These are phyloP conservation scores for Arthromyces matolae DNA, from an alignment of 768 basidiomycete species.

Conservation along the genomic window DNA sequence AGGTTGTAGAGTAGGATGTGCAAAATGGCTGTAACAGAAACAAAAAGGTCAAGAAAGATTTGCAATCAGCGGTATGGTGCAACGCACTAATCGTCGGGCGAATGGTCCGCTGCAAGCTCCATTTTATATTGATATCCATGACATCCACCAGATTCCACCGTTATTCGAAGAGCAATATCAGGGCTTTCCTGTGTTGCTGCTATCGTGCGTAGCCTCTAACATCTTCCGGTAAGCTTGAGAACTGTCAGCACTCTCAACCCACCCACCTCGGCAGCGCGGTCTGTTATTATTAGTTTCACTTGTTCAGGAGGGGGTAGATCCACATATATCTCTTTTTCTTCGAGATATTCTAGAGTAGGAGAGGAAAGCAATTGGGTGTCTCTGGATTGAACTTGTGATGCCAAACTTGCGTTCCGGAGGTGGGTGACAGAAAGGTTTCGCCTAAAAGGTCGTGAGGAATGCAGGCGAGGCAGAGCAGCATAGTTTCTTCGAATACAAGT, in stretches of 20 bases:
- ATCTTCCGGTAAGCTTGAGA: no score
- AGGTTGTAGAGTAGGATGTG: conserved; percentile 66
- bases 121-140: conserved; percentile 98
- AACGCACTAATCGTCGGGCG: conserved; percentile 83
- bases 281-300: conserved; percentile 58
- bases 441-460: conserved; percentile 1
- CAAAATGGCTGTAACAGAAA: conserved; percentile 50
- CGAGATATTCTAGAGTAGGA: conserved; percentile 51
- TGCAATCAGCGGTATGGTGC: neutral
- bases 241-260: no score
- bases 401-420: conserved; percentile 31
- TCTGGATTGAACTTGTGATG: conserved; percentile 40
- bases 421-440: conserved; percentile 19
- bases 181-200: conserved; percentile 60
- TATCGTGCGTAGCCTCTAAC: conserved; percentile 82
- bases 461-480: neutral
- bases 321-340: conserved; percentile 60
- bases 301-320: conserved; percentile 53
- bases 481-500: conserved; percentile 1
- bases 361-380: conserved; percentile 47
- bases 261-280: conserved; percentile 77
- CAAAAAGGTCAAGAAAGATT: conserved; percentile 6
- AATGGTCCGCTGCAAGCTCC: conserved; percentile 61
- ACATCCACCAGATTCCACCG: conserved; percentile 92
- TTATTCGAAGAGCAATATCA: conserved; percentile 68